phyloP scores from a whole-genome alignment of 164 flowering plant species.

The Warburgia ugandensis region DNA sequence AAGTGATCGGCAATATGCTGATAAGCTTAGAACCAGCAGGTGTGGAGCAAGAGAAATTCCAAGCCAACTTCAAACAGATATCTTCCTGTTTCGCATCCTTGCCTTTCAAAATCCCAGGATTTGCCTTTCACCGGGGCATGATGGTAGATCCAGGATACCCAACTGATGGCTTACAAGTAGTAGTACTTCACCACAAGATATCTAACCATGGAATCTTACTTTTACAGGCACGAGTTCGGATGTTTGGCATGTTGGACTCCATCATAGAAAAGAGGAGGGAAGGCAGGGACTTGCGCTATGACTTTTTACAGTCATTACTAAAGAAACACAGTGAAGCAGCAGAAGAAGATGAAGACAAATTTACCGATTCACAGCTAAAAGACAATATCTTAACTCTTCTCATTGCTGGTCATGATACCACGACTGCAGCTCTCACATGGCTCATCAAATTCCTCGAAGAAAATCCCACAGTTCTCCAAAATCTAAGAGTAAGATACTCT shows the following conservation, averaged over 20 bases:
- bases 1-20: slow-evolving; percentile 58
- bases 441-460: slow-evolving; percentile 53
- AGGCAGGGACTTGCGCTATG: slow-evolving; percentile 29
- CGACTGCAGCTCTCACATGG: slow-evolving; percentile 71
- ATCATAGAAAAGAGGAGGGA: slow-evolving; percentile 36
- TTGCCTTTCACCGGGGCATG: slow-evolving; percentile 57
- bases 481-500: slow-evolving; percentile 33
- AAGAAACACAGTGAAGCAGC: slow-evolving; percentile 33
- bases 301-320: slow-evolving; percentile 49
- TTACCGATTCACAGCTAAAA: slow-evolving; percentile 53
- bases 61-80: slow-evolving; percentile 53
- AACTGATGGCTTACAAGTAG: too few relatives aligned
- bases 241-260: slow-evolving; percentile 48
- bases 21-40: slow-evolving; percentile 65
- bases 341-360: slow-evolving; percentile 37
- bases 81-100: slow-evolving; percentile 58
- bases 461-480: slow-evolving; percentile 44
- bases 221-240: slow-evolving; percentile 51
- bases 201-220: background rate
- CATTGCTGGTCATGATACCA: slow-evolving; percentile 70
- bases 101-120: slow-evolving; percentile 62
- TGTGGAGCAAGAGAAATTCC: slow-evolving; percentile 54
- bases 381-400: slow-evolving; percentile 59
- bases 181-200: too few relatives aligned
- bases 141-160: too few relatives aligned